phyloP scores from a whole-genome alignment of 2,329 filamentous ascomycete genomes.

The Venturia aucupariae region DNA sequence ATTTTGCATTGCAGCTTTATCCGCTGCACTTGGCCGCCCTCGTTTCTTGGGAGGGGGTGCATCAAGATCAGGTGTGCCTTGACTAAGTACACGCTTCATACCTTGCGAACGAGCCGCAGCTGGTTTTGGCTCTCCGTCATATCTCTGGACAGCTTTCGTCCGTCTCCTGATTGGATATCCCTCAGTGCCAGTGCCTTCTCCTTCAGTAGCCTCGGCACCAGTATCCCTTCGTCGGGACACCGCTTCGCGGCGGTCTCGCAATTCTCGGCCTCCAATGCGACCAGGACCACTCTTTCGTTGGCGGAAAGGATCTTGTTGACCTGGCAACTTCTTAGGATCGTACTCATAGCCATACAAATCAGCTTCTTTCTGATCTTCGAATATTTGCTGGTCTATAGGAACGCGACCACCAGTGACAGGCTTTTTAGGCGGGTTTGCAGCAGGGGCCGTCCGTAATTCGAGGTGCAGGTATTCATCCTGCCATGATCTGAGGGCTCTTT shows the following conservation, averaged over 20 bases:
- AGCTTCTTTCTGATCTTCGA: conserved; percentile 52
- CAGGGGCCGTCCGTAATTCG: conserved; percentile 42
- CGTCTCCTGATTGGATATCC: conserved; percentile 10
- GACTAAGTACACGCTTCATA: conserved; percentile 7
- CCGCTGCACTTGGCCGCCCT: conserved; percentile 12
- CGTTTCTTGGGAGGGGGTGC: conserved; percentile 6
- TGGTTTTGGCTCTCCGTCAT: conserved; percentile 9
- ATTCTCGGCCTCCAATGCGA: conserved; percentile 35
- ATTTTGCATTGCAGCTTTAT: conserved; percentile 2
- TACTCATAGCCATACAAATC: conserved; percentile 52
- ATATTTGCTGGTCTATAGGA: conserved; percentile 38
- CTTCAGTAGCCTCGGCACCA: conserved; percentile 29
- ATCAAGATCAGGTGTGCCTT: conserved; percentile 12
- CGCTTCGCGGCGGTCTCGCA: conserved; percentile 33
- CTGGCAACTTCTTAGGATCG: conserved; percentile 40
- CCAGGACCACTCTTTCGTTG: conserved; percentile 39
- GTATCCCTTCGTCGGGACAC: conserved; percentile 23
- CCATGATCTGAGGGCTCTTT: conserved; percentile 42
- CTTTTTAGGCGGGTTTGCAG: conserved; percentile 43
- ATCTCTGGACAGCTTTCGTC: conserved; percentile 12
- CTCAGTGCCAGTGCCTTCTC: conserved; percentile 5
- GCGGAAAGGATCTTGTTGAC: conserved; percentile 47
- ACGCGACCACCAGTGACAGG: conserved; percentile 39
- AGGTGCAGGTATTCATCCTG: conserved; percentile 51
- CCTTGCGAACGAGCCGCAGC: neutral